Evolutionary conservation across 768 basidiomycete species (phyloP), one percentile per base, ranked within the genome.

Genomic region (Suillus tomentosus): DNA sequence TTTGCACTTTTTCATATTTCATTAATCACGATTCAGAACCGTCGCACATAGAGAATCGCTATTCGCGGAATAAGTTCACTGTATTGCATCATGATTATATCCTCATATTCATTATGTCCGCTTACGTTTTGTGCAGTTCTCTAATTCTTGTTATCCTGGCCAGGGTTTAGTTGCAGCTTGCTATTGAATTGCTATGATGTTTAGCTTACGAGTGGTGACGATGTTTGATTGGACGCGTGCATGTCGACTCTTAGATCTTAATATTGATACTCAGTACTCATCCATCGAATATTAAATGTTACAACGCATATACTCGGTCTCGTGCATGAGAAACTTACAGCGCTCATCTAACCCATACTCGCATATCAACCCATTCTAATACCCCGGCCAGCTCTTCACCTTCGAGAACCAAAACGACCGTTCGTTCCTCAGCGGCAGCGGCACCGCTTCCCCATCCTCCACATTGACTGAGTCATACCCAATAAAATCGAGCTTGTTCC

Each of bases 331-430:
- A 17, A 56, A 36, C 37, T 6, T 57, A 9, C 7, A 24, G 22
- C 0, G 24, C 15, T 57, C 39, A 17, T 40, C 37, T 39, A 57
- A 10, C 10, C 17, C 31, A 27, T 36, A 13, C 34, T 22, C 64
- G 36, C 22, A 37, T 11, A 31, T 34, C 22, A 24, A 37, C 34
- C 36, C 36, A 56, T 57, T 34, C 54, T 69, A 72, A 62, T 65
- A 73, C 24, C 69, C 71, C 64, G 72, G 60, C 71, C 88, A 93
- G 48, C 90, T 94, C 72, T 83, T 82, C 68, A 95, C 92, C 76
- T 91, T 95, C 48, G 94, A 95, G 77, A 97, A 97, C 88, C 91
- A 95, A 74, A 93, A 96, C n/a, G 94, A 86, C 62, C 92, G 82
- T 73, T 95, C 93, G 68, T 95, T 87, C 71, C 92, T 93, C 68